Percentiles rank a stretch among this genome's conserved stretches.
Conservation (phyloP, 192 early-diverging fungal species). For the Coemansia sp. region DNA sequence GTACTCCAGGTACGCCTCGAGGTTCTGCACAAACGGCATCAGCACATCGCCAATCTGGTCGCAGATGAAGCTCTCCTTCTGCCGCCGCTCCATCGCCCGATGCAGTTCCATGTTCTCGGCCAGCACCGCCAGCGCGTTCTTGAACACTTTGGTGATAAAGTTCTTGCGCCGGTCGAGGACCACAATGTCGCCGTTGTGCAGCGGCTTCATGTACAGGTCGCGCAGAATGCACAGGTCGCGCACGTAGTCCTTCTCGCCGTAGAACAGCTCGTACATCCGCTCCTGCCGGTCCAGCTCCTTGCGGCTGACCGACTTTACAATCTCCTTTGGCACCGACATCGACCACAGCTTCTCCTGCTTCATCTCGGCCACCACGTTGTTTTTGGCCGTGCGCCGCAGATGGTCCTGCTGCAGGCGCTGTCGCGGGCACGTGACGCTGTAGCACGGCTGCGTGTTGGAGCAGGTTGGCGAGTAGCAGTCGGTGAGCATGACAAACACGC, state of each 20-base stretch:
- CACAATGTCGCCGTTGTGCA: conserved; percentile 66
- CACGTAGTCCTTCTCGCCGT: conserved; percentile 91
- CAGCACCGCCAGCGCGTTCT: conserved; percentile 68
- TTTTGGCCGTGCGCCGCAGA: conserved; percentile 49
- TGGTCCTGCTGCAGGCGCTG: conserved; percentile 54
- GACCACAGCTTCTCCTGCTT: conserved; percentile 81
- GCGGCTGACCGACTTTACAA: conserved; percentile 67
- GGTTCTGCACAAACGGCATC: conserved; percentile 62
- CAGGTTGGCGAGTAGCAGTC: conserved; percentile 96
- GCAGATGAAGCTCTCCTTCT: conserved; percentile 68
- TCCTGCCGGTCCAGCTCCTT: conserved; percentile 89
- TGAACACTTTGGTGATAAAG: conserved; percentile 81
- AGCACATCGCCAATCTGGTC: conserved; percentile 86
- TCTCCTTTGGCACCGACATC: conserved; percentile 71
- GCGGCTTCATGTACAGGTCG: conserved; percentile 70
- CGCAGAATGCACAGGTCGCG: conserved; percentile 79
- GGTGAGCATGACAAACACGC: conserved; percentile 86
- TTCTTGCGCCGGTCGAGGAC: conserved; percentile 56
- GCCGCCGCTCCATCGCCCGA: conserved; percentile 60
- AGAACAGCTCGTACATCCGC: conserved; percentile 88
- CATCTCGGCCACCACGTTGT: conserved; percentile 48
- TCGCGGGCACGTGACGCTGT: conserved; percentile 85
- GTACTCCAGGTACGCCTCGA: conserved; percentile 83
- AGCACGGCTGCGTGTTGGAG: conserved; percentile 75
- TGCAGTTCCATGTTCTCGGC: conserved; percentile 62